These are phyloP conservation scores for Sindora glabra DNA, from an alignment of 306 rosid species.

Conservation along the genomic window DNA sequence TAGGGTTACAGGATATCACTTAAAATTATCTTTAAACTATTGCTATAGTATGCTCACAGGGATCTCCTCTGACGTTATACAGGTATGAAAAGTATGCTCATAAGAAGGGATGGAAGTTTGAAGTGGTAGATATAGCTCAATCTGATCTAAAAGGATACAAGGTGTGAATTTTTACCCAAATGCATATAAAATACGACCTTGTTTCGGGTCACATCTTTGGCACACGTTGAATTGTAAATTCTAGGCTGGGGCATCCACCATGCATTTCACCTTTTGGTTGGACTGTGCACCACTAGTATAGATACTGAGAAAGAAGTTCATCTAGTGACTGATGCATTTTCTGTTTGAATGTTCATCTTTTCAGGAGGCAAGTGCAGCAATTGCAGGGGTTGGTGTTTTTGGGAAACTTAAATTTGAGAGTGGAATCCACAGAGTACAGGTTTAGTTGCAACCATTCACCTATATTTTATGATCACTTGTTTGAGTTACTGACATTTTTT, in stretches of 20 bases:
- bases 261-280: neutral
- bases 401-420: constrained; percentile 95
- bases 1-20: constrained; percentile 23
- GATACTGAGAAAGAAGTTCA: neutral
- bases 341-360: constrained; percentile 12
- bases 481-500: constrained; percentile 12
- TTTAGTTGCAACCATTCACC: constrained; percentile 21
- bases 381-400: constrained; percentile 65
- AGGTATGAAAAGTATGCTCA: constrained; percentile 88
- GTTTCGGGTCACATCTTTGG: neutral
- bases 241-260: neutral
- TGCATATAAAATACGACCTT: neutral
- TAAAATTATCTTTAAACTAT: neutral
- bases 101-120: constrained; percentile 77
- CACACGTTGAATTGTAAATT: constrained; percentile 1
- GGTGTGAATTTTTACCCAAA: constrained; percentile 32
- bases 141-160: constrained; percentile 78
- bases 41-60: constrained; percentile 11
- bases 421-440: constrained; percentile 97
- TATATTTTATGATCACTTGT: neutral
- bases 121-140: constrained; percentile 64
- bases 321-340: neutral
- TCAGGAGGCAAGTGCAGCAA: constrained; percentile 89
- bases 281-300: neutral
- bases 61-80: constrained; percentile 3